Conservation (phyloP, 2,329 filamentous ascomycete species). For the Pseudogymnoascus sp. region DNA sequence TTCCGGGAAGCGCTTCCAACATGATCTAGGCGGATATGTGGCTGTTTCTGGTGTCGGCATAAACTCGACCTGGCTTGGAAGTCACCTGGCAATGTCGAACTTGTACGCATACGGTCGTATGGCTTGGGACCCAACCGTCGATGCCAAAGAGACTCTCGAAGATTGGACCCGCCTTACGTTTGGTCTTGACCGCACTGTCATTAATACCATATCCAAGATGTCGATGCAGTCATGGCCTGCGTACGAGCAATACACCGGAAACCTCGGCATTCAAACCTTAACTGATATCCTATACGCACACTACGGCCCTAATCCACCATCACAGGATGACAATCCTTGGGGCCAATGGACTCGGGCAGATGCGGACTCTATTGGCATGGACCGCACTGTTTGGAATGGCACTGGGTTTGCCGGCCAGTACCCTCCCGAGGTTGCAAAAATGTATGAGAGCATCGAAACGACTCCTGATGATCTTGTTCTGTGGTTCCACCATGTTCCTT, state of each 20-base stretch:
- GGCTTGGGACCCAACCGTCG: conserved; percentile 52
- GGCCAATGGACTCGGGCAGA: conserved; percentile 66
- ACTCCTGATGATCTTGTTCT: conserved; percentile 61
- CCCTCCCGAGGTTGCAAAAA: conserved; percentile 46
- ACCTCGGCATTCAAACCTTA: conserved; percentile 61
- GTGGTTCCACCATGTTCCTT: conserved; percentile 69
- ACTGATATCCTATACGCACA: conserved; percentile 60
- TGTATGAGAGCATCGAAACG: conserved; percentile 51
- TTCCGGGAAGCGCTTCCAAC: conserved; percentile 49
- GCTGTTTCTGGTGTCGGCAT: conserved; percentile 60
- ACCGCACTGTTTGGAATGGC: conserved; percentile 59
- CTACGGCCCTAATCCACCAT: conserved; percentile 59
- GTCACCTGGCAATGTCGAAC: conserved; percentile 62
- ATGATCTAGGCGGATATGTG: conserved; percentile 51
- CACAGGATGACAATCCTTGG: conserved; percentile 59
- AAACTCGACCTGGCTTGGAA: conserved; percentile 60
- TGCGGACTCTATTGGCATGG: conserved; percentile 54
- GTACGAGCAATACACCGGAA: conserved; percentile 64
- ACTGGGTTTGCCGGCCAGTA: conserved; percentile 61
- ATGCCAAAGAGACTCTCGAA: conserved; percentile 43
- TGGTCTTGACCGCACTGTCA: conserved; percentile 42
- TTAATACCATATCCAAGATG: conserved; percentile 51
- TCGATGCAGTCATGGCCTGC: conserved; percentile 62
- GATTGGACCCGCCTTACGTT: conserved; percentile 65
- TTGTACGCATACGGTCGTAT: conserved; percentile 60